These are phyloP conservation scores for Wickerhamiella dianesei DNA, from an alignment of 805 yeast genomes.

Conservation along the genomic window DNA sequence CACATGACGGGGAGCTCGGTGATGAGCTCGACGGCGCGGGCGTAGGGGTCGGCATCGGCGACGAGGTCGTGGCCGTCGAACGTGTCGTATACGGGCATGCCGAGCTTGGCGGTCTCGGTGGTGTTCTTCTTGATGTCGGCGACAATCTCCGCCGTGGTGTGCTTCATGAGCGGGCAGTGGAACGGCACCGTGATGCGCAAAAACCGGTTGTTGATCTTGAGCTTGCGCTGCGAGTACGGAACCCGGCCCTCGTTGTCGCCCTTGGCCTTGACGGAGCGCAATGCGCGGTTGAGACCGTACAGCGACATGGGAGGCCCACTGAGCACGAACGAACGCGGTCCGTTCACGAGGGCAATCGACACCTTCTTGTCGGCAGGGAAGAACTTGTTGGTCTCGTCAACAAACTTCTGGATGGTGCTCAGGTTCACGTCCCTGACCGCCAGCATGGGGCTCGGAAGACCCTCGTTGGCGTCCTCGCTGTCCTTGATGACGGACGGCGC, in stretches of 20 bases:
- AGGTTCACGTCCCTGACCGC: conserved; percentile 77
- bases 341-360: conserved; percentile 81
- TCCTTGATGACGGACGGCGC: conserved; percentile 90
- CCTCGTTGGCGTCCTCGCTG: conserved; percentile 87
- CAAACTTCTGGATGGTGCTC: conserved; percentile 64
- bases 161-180: conserved; percentile 75
- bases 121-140: conserved; percentile 48
- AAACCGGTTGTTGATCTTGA: conserved; percentile 85
- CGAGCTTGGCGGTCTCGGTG: conserved; percentile 41
- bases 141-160: conserved; percentile 54
- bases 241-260: conserved; percentile 88
- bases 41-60: conserved; percentile 35
- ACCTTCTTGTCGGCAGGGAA: conserved; percentile 85
- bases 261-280: conserved; percentile 90
- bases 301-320: conserved; percentile 97
- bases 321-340: conserved; percentile 89
- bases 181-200: conserved; percentile 93
- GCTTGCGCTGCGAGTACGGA: conserved; percentile 86
- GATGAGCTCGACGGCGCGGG: conserved; percentile 68
- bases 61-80: conserved; percentile 71
- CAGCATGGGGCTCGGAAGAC: conserved; percentile 95
- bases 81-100: conserved; percentile 86
- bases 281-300: conserved; percentile 82
- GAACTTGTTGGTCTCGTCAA: conserved; percentile 82
- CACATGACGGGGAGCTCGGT: conserved; percentile 85